Conservation (phyloP, 2,329 filamentous ascomycete genomes). For the Exophiala lecanii-corni region DNA sequence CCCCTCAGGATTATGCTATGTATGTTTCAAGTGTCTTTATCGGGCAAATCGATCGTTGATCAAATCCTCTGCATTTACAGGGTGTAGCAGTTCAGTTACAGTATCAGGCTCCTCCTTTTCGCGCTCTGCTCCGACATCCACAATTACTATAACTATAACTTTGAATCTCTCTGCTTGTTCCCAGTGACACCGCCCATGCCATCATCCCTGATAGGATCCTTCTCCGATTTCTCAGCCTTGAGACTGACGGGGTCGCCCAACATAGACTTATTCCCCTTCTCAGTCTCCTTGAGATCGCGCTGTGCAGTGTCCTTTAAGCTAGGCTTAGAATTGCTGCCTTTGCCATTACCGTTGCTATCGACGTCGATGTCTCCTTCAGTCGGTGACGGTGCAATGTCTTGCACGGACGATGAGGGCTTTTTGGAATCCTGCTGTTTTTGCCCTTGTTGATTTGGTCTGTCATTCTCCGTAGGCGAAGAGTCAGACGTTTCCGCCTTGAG, state of each 20-base stretch:
- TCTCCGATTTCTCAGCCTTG: conserved; percentile 36
- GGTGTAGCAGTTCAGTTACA: too few species aligned
- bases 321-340: neutral
- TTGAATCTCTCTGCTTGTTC: conserved; percentile 17
- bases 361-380: neutral
- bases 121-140: too few species aligned
- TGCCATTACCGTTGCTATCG: neutral
- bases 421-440: neutral
- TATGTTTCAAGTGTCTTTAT: too few species aligned
- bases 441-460: conserved; percentile 7
- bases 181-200: conserved; percentile 11
- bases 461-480: conserved; percentile 16
- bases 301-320: conserved; percentile 22
- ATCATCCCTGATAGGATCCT: conserved; percentile 29
- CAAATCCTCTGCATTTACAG: too few species aligned
- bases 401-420: neutral
- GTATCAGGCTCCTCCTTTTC: too few species aligned
- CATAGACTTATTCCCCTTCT: conserved; percentile 33
- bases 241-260: conserved; percentile 39
- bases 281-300: conserved; percentile 15
- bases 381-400: neutral
- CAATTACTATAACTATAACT: too few species aligned
- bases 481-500: conserved; percentile 22
- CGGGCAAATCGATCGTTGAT: too few species aligned
- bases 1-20: too few species aligned